These are phyloP conservation scores for Begonia fuchsioides DNA, from an alignment of 306 rosid genomes.

Conservation along the genomic window DNA sequence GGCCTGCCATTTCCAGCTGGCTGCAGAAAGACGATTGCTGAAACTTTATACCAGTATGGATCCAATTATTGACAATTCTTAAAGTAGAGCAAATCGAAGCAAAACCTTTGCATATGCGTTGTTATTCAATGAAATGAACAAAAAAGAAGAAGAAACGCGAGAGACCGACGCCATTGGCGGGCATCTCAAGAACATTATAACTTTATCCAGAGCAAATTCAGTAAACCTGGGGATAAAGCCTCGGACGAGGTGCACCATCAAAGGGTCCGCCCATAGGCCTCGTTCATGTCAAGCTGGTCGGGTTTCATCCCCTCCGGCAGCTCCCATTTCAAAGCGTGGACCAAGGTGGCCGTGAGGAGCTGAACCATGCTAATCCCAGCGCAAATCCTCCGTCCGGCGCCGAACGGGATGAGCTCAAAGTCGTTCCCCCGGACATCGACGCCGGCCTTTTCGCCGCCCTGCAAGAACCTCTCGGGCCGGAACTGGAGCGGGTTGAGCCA, in stretches of 20 bases:
- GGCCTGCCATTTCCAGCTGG: no score
- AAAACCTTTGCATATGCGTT: neutral
- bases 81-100: no score
- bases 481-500: slow-evolving; percentile 42
- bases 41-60: no score
- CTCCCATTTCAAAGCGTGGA: slow-evolving; percentile 40
- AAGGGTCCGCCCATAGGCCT: slow-evolving; percentile 38
- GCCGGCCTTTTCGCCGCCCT: slow-evolving; percentile 18
- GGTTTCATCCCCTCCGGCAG: slow-evolving; percentile 23
- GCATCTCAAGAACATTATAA: neutral
- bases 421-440: slow-evolving; percentile 51
- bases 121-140: no score
- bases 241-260: slow-evolving; percentile 23
- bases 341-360: slow-evolving; percentile 20
- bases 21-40: no score
- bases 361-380: slow-evolving; percentile 52
- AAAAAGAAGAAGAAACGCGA: no score
- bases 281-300: slow-evolving; percentile 50
- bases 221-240: slow-evolving; percentile 30
- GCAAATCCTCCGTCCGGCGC: slow-evolving; percentile 70
- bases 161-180: no score
- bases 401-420: no score
- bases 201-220: neutral
- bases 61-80: no score
- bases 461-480: slow-evolving; percentile 45